A percentile compares a stretch with the other conserved stretches of the same genome.
Conservation (phyloP, 75 land plant species). For the Pinus albicaulis region DNA sequence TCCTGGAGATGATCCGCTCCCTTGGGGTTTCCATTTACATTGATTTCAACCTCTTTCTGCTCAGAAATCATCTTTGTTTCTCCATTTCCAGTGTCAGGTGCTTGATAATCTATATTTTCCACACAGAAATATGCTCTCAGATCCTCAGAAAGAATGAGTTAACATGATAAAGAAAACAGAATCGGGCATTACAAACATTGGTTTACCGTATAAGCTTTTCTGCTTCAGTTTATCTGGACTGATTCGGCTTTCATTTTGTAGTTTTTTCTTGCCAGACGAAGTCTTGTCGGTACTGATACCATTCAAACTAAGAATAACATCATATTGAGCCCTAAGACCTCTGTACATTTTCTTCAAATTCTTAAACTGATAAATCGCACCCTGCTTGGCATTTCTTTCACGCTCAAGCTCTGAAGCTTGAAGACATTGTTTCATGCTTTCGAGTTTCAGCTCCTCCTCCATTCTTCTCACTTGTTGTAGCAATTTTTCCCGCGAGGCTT, state of each 20-base stretch:
- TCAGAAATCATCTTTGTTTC: not conserved
- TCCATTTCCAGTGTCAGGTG: not conserved
- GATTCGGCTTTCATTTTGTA: not conserved
- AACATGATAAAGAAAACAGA: not conserved
- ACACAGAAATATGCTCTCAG: conserved; percentile 7
- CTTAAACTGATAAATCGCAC: conserved; percentile 7
- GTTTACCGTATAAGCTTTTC: conserved; percentile 1
- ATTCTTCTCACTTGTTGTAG: conserved; percentile 28
- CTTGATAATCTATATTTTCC: conserved; percentile 3
- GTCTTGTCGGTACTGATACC: conserved; percentile 17
- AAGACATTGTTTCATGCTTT: not conserved
- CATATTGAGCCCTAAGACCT: conserved; percentile 59
- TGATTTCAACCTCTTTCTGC: not conserved
- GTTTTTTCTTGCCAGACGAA: not conserved
- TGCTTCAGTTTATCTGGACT: conserved; percentile 7
- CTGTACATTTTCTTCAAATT: conserved; percentile 35
- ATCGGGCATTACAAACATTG: not conserved
- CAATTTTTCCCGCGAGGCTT: conserved; percentile 19
- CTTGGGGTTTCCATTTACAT: not conserved
- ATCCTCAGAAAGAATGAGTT: not conserved
- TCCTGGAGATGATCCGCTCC: not conserved
- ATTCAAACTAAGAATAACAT: conserved; percentile 25
- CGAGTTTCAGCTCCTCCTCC: conserved; percentile 13
- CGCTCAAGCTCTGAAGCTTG: conserved; percentile 28
- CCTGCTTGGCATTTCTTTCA: conserved; percentile 22